A percentile compares a stretch with the other conserved stretches of the same genome.
Evolutionary conservation across 345 rosid genomes (phyloP).

Genomic region (Eucalyptus marginata): DNA sequence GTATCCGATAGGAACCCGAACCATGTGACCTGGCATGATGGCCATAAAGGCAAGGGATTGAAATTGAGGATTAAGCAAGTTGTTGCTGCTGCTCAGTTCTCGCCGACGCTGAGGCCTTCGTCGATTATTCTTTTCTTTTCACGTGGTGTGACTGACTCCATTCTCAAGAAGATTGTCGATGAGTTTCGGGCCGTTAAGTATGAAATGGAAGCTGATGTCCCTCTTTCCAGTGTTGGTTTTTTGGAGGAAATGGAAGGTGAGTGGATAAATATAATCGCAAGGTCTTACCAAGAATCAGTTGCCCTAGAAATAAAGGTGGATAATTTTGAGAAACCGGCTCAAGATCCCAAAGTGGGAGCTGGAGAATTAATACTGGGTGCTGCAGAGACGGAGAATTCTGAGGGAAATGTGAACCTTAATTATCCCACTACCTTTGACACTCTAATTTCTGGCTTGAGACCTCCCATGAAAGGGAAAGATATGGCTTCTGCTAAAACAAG

Average conservation of each 20-base stretch:
- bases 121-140: constrained; percentile 65
- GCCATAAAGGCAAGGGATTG: constrained; percentile 31
- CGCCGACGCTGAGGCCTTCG: constrained; percentile 29
- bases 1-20: constrained; percentile 82
- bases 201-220: not conserved
- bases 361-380: not conserved
- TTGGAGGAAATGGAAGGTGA: constrained; percentile 40
- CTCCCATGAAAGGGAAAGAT: not conserved
- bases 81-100: constrained; percentile 38
- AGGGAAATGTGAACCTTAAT: constrained; percentile 1
- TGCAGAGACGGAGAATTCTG: constrained; percentile 1
- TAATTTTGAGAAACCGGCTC: not conserved
- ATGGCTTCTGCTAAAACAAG: not conserved
- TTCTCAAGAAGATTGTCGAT: constrained; percentile 12
- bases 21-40: constrained; percentile 43
- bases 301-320: constrained; percentile 48
- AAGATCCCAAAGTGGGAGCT: not conserved
- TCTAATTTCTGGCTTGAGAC: constrained; percentile 31
- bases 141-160: constrained; percentile 24
- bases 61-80: constrained; percentile 32
- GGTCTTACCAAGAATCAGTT: constrained; percentile 30
- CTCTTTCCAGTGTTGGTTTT: constrained; percentile 19
- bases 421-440: constrained; percentile 14
- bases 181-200: constrained; percentile 48
- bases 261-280: constrained; percentile 51